Conservation (phyloP, 208 protist species). For the Trypanosoma grayi region DNA sequence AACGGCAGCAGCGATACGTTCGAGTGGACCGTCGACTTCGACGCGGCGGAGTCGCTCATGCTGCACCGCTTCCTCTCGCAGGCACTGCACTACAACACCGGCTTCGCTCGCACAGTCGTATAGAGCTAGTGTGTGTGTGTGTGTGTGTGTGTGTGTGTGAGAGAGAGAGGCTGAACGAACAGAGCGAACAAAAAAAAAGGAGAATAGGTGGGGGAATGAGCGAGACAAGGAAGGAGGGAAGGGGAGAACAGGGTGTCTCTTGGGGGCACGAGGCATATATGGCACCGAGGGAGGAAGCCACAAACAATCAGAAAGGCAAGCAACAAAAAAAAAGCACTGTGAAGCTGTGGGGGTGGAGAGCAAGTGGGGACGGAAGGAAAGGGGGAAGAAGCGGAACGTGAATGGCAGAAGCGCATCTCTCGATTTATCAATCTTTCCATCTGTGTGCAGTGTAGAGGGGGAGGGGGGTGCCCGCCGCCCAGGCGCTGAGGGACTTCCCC, state of each 20-base stretch:
- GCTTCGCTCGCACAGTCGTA: slow-evolving; percentile 41
- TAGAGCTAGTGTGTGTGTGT: slow-evolving; percentile 8
- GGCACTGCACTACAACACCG: slow-evolving; percentile 79
- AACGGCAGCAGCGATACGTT: slow-evolving; percentile 61
- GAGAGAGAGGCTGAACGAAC: neutral
- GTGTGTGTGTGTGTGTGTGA: neutral
- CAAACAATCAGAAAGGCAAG: too few species aligned
- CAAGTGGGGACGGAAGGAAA: neutral
- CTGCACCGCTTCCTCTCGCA: slow-evolving; percentile 83
- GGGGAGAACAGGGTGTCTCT: too few species aligned
- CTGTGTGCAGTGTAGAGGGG: too few species aligned
- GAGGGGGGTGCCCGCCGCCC: too few species aligned
- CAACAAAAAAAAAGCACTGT: too few species aligned
- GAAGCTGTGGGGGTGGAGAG: too few species aligned
- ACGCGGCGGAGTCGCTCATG: slow-evolving; percentile 81
- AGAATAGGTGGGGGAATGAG: slow-evolving; percentile 2
- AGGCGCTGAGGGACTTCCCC: too few species aligned
- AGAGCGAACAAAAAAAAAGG: slow-evolving; percentile 12
- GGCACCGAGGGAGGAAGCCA: too few species aligned
- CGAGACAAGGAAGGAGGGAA: too few species aligned
- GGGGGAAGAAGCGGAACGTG: neutral
- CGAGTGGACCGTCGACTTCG: slow-evolving; percentile 67
- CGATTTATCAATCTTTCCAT: too few species aligned
- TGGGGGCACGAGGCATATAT: too few species aligned
- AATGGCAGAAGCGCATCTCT: too few species aligned